Evolutionary conservation across 202 grass and related monocot species (phyloP).

Genomic region (Digitaria exilis): DNA sequence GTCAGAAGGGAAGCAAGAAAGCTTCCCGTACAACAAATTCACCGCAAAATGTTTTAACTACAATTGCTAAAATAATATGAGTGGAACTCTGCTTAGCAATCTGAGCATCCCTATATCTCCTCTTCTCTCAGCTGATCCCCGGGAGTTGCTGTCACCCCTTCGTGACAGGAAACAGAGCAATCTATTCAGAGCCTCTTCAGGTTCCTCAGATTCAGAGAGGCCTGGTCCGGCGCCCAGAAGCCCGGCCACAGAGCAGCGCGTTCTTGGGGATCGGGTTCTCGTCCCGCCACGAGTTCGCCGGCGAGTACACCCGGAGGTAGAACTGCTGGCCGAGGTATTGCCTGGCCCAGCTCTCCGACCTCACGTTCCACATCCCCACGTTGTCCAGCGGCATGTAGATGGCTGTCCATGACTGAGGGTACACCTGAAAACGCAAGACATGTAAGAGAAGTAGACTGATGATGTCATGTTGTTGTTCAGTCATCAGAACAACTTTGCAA

Average conservation of each 20-base stretch:
- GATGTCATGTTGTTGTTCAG: neutral
- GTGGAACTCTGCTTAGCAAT: constrained; percentile 6
- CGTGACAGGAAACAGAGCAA: constrained; percentile 41
- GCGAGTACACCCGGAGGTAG: constrained; percentile 85
- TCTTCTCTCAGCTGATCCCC: neutral
- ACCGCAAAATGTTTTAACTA: constrained; percentile 19
- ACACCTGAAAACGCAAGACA: constrained; percentile 54
- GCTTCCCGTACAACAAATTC: constrained; percentile 23
- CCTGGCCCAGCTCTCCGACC: constrained; percentile 82
- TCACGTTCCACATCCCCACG: constrained; percentile 90
- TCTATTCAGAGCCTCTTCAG: constrained; percentile 4
- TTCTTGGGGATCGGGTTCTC: constrained; percentile 92
- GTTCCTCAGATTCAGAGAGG: constrained; percentile 70
- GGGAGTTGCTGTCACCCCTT: constrained; percentile 54
- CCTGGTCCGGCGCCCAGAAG: constrained; percentile 72
- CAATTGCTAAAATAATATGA: constrained; percentile 23
- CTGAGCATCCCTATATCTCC: constrained; percentile 17
- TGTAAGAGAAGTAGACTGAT: neutral
- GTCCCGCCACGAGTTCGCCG: constrained; percentile 76
- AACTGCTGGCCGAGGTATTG: constrained; percentile 90
- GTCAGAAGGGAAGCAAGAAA: constrained; percentile 11
- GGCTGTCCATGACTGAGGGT: constrained; percentile 74
- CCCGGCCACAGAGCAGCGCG: constrained; percentile 73
- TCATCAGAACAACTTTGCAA: neutral
- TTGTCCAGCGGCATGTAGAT: constrained; percentile 93